Conservation (phyloP, 306 rosid genomes). For the Herpetospermum pedunculosum region DNA sequence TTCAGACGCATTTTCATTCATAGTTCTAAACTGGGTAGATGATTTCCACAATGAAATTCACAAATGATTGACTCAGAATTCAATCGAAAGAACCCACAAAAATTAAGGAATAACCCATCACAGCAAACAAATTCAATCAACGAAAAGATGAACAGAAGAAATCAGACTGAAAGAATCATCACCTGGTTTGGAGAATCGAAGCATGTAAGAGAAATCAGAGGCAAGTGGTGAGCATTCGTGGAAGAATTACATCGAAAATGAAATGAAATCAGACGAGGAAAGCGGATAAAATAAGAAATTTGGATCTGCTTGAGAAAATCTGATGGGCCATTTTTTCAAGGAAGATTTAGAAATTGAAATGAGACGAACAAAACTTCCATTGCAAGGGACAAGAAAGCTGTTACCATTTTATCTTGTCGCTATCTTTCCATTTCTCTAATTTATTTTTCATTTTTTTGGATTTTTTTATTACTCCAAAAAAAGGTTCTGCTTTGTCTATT, state of each 20-base stretch:
- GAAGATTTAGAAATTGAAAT: conserved; percentile 1
- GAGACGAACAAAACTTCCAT: conserved; percentile 7
- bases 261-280: background rate
- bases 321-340: background rate
- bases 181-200: background rate
- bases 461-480: background rate
- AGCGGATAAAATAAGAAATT: background rate
- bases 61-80: background rate
- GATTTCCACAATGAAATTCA: background rate
- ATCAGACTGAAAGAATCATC: background rate
- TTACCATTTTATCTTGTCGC: background rate
- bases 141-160: background rate
- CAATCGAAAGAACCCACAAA: background rate
- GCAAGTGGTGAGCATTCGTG: background rate
- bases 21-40: background rate
- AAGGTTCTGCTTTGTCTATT: background rate
- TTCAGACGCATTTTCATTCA: background rate
- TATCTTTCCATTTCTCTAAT: background rate
- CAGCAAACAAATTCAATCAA: background rate
- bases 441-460: background rate
- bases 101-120: background rate
- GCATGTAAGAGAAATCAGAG: background rate
- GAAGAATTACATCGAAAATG: conserved; percentile 1
- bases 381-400: background rate
- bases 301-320: background rate